Evolutionary conservation across 2,329 filamentous ascomycete genomes (phyloP), one percentile per base, ranked within the genome.

Genomic region (Fusarium brevicatenulatum): DNA sequence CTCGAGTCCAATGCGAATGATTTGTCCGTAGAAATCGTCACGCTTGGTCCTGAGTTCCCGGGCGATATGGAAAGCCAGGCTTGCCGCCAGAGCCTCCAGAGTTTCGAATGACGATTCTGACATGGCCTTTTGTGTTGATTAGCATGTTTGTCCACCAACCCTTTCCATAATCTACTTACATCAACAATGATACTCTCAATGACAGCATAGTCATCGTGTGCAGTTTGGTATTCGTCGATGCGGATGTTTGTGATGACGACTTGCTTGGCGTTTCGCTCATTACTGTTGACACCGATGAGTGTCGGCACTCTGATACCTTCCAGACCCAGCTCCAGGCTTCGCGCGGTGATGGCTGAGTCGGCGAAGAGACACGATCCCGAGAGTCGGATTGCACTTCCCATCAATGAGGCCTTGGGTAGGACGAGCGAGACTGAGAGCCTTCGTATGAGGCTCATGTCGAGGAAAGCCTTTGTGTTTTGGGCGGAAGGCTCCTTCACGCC

Each of bases 261-360:
- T 82, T 95, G 92, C 81, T 90, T 92, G 7, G 85, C 87, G 40
- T 82, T 72, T 70, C 93, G 84, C 85, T 95, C 93, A 76, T 94
- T 92, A 28, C 84, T 80, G 76, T 95, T 94, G 34, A 95, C 88
- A 2, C 93, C 93, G 52, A 95, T 89, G 55, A 95, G 80, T 37
- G 89, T 90, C 32, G 92, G 91, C 15, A 94, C 85, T 42, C 86
- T 86, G 56, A 95, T 79, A 25, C 87, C 86, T 52, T 86, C 85
- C 13, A 94, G 79, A 42, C 84, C 83, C 50, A 92, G 78, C 34
- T 43, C 78, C 62, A 78, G 34, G 18, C 77, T 80, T 25, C 80
- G 79, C 34, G 73, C 73, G 7, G 72, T 72, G 56, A 79, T 63
- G 3, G 63, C 71, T 9, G 72, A 77, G 67, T 71, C 80, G 72